Evolutionary conservation across 208 protist species (phyloP), one percentile per base, ranked within the genome.

Genomic region (Trypanosoma conorhini): DNA sequence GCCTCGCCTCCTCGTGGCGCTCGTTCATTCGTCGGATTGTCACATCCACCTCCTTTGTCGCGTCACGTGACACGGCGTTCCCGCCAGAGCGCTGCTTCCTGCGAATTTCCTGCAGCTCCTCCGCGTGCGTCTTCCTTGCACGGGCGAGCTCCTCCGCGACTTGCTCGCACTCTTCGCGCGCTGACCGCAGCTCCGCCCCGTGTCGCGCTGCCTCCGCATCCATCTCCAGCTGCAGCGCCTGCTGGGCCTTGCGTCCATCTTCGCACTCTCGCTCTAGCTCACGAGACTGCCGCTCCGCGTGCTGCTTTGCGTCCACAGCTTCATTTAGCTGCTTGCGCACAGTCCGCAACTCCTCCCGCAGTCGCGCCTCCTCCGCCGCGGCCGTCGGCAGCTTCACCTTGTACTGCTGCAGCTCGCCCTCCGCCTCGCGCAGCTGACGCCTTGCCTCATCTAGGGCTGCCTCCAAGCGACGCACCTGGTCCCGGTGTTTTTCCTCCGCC

Each of bases 261-360:
- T 89, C 81, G 13, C 62, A 57, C 15, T 77, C 73, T 19, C 74
- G 79, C 33, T 91, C 87, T 0, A 73, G 56, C 19, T 89, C 82
- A 15, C 76, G 66, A 28, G 79, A 81, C 15, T 71, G 82, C 40
- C 82, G 78, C 69, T 92, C 87, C 24, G 84, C 70, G 4, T 85
- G 79, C 51, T 74, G 58, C 61, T 63, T 74, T 22, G 62, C 48
- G 30, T 90, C 83, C 70, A 86, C 76, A 5, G 79, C 44, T 44
- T 89, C 87, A 22, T 67, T 62, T 54, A 83, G 77, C 5, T 76
- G 66, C 21, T 51, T 62, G 51, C 83, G 68, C 13, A 86, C 57
- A 22, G 65, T 66, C 13, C 85, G 85, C 17, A 87, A 44, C 70
- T 95, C 87, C 1, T 95, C 87, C 40, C 82, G 79, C 48, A 91